Conservation (phyloP, 352 stramenopile genomes). For the Globisporangium middletonii region DNA sequence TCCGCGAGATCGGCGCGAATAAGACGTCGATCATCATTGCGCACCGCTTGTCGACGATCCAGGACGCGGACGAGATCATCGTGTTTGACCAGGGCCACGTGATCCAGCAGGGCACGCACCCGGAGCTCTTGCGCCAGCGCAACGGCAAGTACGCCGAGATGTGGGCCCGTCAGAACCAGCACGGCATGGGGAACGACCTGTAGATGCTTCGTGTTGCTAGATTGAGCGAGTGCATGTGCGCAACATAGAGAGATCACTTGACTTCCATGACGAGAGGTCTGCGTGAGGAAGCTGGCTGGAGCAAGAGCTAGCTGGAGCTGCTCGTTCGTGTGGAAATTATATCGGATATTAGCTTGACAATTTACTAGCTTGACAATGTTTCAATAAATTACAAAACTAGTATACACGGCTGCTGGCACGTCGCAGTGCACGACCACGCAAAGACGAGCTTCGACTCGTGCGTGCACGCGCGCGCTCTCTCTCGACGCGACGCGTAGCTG, state of each 20-base stretch:
- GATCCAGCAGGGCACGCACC: constrained; percentile 85
- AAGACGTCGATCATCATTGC: constrained; percentile 84
- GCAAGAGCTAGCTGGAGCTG: no score
- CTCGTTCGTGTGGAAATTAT: no score
- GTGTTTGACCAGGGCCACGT: constrained; percentile 85
- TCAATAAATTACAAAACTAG: no score
- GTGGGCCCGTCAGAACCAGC: constrained; percentile 59
- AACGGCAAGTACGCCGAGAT: constrained; percentile 76
- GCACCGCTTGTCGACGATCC: constrained; percentile 77
- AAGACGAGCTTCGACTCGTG: no score
- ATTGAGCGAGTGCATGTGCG: not conserved
- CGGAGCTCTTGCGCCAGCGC: constrained; percentile 67
- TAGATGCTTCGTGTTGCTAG: not conserved
- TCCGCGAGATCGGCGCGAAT: constrained; percentile 50
- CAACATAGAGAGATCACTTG: not conserved
- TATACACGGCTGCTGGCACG: no score
- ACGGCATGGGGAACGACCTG: constrained; percentile 2
- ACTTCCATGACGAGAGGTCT: no score
- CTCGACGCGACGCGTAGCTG: not conserved
- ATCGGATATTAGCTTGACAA: no score
- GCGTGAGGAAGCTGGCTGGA: no score
- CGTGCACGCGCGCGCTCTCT: not conserved
- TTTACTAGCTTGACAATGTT: no score
- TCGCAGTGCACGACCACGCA: no score
- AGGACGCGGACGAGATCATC: constrained; percentile 85